Base-by-base conservation (phyloP, 306 rosid genomes). In the Luffa acutangula region DNA sequence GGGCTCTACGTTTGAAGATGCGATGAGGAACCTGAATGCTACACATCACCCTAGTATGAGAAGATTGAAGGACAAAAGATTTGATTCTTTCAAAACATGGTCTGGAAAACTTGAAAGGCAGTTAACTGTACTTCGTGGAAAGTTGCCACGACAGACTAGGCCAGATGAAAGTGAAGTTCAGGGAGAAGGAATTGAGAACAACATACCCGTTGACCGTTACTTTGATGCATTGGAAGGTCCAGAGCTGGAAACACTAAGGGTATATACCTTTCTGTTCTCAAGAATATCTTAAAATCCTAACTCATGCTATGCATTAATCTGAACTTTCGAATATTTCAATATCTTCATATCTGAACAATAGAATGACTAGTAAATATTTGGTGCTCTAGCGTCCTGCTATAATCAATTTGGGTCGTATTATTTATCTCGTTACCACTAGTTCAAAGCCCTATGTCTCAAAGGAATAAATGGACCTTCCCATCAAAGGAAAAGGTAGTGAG, bases 71-170 rank as follows among this genome's bases (percentile, higher is more conserved):
- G 94, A 92, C 77, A 89, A 79, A 70, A 86, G 94, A 79, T 92
- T 80, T 83, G 94, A 94, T 79, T 85, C 93, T 59, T 94, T 94
- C 57, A 94, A 92, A 81, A 94, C 98, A 64, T 90, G 85, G 89
- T 89, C 97, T 21, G 92, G 97, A 41, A 85, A 72, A 81, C 88
- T 94, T 60, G 96, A 88, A 84, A 89, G 90, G 80, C 97, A 92
- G 37, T 31, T 94, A 48, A n/a, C 96, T 62, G 37, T 85, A 7
- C 88, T 92, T 5, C 87, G 97, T 0, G 93, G 93, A 75, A 94
- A 86, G 84, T 21, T 83, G n/a, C 86, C 83, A 0, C 64, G 17
- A 13, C 80, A 71, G 34, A 39, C 60, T 63, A 39, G 20, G 48
- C 54, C 81, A 18, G 83, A 89, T 4, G 87, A 80, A 18, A 75